Percentiles rank a stretch among this genome's conserved stretches.
Evolutionary conservation across 257 asterid genomes (phyloP).

Genomic region (Fraxinus cuspidata): DNA sequence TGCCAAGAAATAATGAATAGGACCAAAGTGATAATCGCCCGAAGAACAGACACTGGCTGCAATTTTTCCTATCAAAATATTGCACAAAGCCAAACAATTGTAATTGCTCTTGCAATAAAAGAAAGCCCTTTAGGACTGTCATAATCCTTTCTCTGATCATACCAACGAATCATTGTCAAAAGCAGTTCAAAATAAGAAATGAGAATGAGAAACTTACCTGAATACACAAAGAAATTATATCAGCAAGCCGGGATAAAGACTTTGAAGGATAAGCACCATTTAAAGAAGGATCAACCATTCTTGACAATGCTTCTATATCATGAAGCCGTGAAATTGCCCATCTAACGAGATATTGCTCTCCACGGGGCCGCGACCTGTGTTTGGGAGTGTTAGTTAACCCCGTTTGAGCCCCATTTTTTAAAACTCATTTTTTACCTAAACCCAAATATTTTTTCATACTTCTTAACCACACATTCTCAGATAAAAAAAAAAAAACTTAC

Average conservation of each 20-base stretch:
- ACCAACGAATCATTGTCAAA: background rate
- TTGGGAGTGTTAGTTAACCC: background rate
- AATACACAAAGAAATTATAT: constrained; percentile 79
- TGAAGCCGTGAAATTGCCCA: constrained; percentile 85
- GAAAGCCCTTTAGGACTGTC: too few relatives aligned
- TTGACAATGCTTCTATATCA: constrained; percentile 76
- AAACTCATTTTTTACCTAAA: too few relatives aligned
- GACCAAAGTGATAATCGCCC: background rate
- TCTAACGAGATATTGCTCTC: constrained; percentile 77
- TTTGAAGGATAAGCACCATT: constrained; percentile 74
- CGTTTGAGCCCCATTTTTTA: too few relatives aligned
- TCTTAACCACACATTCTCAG: too few relatives aligned
- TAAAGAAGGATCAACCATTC: constrained; percentile 90
- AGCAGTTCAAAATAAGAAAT: background rate
- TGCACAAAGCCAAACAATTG: too few relatives aligned
- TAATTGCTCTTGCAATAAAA: too few relatives aligned
- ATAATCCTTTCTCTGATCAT: too few relatives aligned
- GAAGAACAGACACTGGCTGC: background rate
- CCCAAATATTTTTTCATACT: too few relatives aligned
- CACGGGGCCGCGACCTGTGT: constrained; percentile 71
- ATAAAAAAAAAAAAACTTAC: too few relatives aligned
- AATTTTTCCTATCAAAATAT: background rate
- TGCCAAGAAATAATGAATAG: background rate
- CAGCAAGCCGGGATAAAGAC: constrained; percentile 86
- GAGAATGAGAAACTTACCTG: constrained; percentile 50